Evolutionary conservation across 768 basidiomycete genomes (phyloP).

Genomic region (Austroboletus festivus): DNA sequence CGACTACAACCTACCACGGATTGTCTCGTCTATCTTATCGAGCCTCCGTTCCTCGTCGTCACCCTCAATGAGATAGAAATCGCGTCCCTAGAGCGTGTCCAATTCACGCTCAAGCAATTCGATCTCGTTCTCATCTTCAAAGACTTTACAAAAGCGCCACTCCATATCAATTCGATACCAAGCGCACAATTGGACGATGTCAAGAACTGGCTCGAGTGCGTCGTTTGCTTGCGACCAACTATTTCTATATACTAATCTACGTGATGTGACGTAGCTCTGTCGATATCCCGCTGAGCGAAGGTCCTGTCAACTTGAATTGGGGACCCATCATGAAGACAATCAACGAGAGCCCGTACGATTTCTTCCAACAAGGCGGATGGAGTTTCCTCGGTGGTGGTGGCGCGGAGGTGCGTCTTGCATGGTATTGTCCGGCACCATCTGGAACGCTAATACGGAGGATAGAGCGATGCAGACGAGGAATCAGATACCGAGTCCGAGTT

Average conservation of each 20-base stretch:
- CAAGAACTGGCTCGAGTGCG: conserved; percentile 98
- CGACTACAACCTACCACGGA: conserved; percentile 95
- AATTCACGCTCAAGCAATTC: conserved; percentile 94
- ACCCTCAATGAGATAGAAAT: conserved; percentile 95
- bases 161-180: conserved; percentile 97
- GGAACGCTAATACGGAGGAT: conserved; percentile 37
- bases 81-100: conserved; percentile 94
- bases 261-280: conserved; percentile 64
- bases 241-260: conserved; percentile 2
- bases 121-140: conserved; percentile 97
- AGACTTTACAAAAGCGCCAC: conserved; percentile 87
- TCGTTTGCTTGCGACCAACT: conserved; percentile 9
- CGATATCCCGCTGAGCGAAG: conserved; percentile 93
- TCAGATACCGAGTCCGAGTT: conserved; percentile 70
- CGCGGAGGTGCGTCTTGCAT: conserved; percentile 54
- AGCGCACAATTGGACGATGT: conserved; percentile 90
- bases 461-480: conserved; percentile 60
- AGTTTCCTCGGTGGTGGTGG: conserved; percentile 78
- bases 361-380: conserved; percentile 98
- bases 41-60: conserved; percentile 93
- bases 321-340: conserved; percentile 98
- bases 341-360: conserved; percentile 92
- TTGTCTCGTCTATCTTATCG: conserved; percentile 92
- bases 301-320: conserved; percentile 98
- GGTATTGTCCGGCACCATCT: conserved; percentile 1